Base-by-base conservation (phyloP, 768 basidiomycete species). In the Suillus fuscotomentosus region DNA sequence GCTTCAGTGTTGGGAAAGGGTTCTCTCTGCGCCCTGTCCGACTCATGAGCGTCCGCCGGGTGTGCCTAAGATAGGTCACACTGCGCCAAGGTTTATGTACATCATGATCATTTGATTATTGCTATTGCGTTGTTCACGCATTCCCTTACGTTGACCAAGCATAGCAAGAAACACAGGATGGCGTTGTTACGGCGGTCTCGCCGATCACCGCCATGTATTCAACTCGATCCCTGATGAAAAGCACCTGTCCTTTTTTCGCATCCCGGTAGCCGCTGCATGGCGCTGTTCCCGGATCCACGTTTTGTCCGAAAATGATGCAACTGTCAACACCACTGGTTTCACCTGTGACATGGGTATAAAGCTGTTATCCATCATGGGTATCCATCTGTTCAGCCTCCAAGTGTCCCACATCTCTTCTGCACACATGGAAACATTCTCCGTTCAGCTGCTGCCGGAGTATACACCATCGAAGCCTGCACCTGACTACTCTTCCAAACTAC, bases 381-480 rank as follows among this genome's bases (percentile, higher is more conserved):
- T 38, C n/a, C 10, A 36, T 54, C 22, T 3, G 14, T 27, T 15
- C 24, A 39, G 0, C 11, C n/a, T 22, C 47, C n/a, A 48, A 48
- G 4, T 22, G 15, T 22, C 42, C 48, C 47, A 24, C 42, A 48
- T 39, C 3, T 14, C 45, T 9, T 31, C 8, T 5, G n/a, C 11
- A 63, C 22, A 34, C 22, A 62, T 62, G 61, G 38, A 60, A 5
- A 6, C 51, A 54, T 61, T 39, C 61, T 65, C 62, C 66, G 62
- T 34, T 67, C 60, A 53, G 20, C n/a, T 38, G 15, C 78, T 87
- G 39, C 86, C 89, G 22, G 71, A 71, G 7, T 90, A 90, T 70
- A 80, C 86, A 0, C 80, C 84, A 2, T 83, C 87, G 7, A 74
- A 75, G 2, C 83, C 84, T 34, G 79, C 82, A 11, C 89, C 89